A percentile compares a stretch with the other conserved stretches of the same genome.
Evolutionary conservation across 306 rosid species (phyloP).

Genomic region (Dryas drummondii): DNA sequence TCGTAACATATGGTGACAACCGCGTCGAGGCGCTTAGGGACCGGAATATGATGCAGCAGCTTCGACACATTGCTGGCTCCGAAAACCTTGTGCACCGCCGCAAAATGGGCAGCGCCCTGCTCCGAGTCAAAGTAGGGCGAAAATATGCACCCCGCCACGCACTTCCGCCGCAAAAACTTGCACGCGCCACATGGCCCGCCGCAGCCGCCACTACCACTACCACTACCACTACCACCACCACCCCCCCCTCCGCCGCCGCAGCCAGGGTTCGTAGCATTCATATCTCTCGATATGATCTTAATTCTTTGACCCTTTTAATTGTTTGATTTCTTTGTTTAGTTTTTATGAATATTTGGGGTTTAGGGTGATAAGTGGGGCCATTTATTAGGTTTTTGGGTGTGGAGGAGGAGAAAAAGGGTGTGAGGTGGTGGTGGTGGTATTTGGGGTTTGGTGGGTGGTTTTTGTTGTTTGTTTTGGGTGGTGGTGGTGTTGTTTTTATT

Average conservation of each 20-base stretch:
- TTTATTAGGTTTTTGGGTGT: conserved; percentile 5
- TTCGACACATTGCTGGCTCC: conserved; percentile 97
- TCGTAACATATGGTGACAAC: conserved; percentile 87
- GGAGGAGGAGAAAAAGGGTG: conserved; percentile 13
- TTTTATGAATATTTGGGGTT: conserved; percentile 21
- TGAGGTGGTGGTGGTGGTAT: background rate
- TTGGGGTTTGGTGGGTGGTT: conserved; percentile 59
- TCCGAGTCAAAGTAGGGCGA: conserved; percentile 95
- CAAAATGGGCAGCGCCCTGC: conserved; percentile 85
- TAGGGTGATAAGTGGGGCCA: conserved; percentile 11
- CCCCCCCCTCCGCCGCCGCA: conserved; percentile 19
- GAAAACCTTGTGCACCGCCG: conserved; percentile 91
- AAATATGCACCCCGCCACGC: conserved; percentile 73
- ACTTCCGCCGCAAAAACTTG: conserved; percentile 83
- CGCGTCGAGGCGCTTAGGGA: conserved; percentile 73
- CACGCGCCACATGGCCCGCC: conserved; percentile 95
- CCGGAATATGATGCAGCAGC: conserved; percentile 71
- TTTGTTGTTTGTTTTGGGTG: conserved; percentile 11
- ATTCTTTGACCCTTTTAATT: background rate
- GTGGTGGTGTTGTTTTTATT: conserved; percentile 18
- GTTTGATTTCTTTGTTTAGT: background rate
- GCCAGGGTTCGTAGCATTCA: conserved; percentile 60
- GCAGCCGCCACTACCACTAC: conserved; percentile 19
- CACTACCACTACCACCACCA: conserved; percentile 1
- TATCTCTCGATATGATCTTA: conserved; percentile 10